Base-by-base conservation (phyloP, 2,329 filamentous ascomycete genomes). In the Botrytis sinoallii region DNA sequence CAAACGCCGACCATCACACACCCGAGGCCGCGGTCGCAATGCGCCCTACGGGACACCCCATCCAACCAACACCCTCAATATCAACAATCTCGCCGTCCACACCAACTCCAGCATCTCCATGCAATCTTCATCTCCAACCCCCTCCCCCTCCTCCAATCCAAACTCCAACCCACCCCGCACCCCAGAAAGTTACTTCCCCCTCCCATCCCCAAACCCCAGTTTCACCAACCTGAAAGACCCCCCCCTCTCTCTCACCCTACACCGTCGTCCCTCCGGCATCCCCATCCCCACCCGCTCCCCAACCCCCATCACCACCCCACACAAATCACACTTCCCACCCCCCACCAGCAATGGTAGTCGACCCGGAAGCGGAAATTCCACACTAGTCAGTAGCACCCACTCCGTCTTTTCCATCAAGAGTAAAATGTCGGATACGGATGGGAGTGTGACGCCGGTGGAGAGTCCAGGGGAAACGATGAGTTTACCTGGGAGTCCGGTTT, bases 401-500 rank as follows among this genome's bases (percentile, higher is more conserved):
- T 78, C 77, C 0, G 73, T 75, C 3, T 77, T 77, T n/a, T 78
- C 77, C 8, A 55, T 46, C 32, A 48, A 59, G 25, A 76, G 76
- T 7, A 65, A 60, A 20, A 74, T 66, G 9, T 72, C 75, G 42
- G 76, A 76, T 55, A 74, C 75, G 42, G 76, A 76, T 42, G 66
- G 66, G 14, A 76, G 77, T 29, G 46, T 73, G 9, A 78, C 74
- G 46, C 75, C 77, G 14, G 75, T 75, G 7, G 73, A 74, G 20
- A 73, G 71, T 32, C 69, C 63, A 3, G 73, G 74, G 18, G 60
- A 74, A 16, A 69, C 74, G 42, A 77, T 71, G 60, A 68, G 60
- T 40, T 76, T 74, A 29, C 75, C 77, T 16, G 74, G 60, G 8
- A 78, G 77, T 71, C 76, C 76, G 4, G 61, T n/a, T 8, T 3